A percentile compares a stretch with the other conserved stretches of the same genome.
These are phyloP conservation scores for Cutaneotrichosporon cutaneum DNA, from an alignment of 1,284 basidiomycete species.

Conservation along the genomic window DNA sequence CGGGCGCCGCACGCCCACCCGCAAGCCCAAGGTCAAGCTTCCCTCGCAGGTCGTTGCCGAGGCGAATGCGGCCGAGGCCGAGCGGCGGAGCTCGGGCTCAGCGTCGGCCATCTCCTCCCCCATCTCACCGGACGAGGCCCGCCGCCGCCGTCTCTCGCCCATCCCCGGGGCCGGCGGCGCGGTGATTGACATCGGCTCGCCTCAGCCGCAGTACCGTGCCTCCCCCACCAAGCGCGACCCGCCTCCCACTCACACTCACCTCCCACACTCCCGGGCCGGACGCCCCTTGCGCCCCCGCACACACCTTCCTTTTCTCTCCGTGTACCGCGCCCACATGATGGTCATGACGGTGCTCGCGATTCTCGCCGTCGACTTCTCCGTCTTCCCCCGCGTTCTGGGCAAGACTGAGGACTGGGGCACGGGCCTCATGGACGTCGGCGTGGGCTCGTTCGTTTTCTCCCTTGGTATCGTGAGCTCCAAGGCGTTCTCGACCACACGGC, in stretches of 20 bases:
- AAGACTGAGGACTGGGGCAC: conserved; percentile 96
- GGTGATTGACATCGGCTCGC: neutral
- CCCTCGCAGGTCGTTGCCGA: conserved; percentile 20
- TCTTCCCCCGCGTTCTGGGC: conserved; percentile 82
- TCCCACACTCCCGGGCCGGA: neutral
- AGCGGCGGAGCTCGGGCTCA: conserved; percentile 3
- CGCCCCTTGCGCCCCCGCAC: neutral
- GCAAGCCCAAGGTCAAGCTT: conserved; percentile 15
- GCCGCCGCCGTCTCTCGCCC: neutral
- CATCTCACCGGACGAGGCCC: conserved; percentile 7
- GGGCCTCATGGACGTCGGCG: conserved; percentile 96
- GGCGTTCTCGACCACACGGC: conserved; percentile 15
- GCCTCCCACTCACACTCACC: neutral
- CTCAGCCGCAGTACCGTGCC: neutral
- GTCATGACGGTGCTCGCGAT: conserved; percentile 87
- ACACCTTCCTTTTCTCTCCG: conserved; percentile 65
- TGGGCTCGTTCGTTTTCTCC: conserved; percentile 79
- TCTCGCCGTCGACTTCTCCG: conserved; percentile 90
- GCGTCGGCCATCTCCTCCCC: conserved; percentile 9
- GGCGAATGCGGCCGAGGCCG: conserved; percentile 8
- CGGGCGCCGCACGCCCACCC: neutral
- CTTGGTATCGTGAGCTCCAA: conserved; percentile 82
- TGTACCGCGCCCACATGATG: conserved; percentile 94
- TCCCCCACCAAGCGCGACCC: neutral
- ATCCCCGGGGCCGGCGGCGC: neutral